Conservation (phyloP, 179 eudicot species). For the Silene noctiflora region DNA sequence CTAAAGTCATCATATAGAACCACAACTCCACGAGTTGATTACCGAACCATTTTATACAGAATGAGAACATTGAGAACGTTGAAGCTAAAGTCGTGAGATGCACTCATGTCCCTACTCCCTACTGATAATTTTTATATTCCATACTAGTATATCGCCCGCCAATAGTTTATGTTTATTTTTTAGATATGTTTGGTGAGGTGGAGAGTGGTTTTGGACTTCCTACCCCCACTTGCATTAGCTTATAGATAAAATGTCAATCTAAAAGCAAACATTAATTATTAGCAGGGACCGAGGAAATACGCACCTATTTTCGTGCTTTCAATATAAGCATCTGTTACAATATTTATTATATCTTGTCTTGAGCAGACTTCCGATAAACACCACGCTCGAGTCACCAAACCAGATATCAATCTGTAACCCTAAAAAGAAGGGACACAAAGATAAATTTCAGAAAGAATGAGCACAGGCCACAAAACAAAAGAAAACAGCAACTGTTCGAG, state of each 20-base stretch:
- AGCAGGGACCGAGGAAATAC: neutral
- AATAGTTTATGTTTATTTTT: neutral
- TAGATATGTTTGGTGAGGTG: neutral
- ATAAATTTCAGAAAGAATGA: neutral
- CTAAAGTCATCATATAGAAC: constrained; percentile 6
- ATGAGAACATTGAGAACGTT: neutral
- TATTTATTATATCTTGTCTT: constrained; percentile 66
- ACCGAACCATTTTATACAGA: neutral
- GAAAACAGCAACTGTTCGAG: neutral
- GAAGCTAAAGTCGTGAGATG: neutral
- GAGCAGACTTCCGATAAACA: constrained; percentile 83
- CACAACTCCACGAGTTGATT: neutral
- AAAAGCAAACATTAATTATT: neutral
- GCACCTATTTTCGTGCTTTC: constrained; percentile 79
- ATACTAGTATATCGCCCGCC: neutral
- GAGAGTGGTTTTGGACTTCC: neutral
- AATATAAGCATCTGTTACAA: constrained; percentile 53
- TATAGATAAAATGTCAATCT: neutral
- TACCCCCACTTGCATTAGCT: neutral
- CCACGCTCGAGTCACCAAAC: constrained; percentile 76
- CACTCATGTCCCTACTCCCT: neutral
- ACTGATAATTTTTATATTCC: too few species aligned
- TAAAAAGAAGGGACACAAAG: constrained; percentile 26
- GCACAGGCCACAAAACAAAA: neutral
- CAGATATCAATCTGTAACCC: constrained; percentile 77